Conservation (phyloP, 177 flowering plant genomes). For the Telopea speciosissima region DNA sequence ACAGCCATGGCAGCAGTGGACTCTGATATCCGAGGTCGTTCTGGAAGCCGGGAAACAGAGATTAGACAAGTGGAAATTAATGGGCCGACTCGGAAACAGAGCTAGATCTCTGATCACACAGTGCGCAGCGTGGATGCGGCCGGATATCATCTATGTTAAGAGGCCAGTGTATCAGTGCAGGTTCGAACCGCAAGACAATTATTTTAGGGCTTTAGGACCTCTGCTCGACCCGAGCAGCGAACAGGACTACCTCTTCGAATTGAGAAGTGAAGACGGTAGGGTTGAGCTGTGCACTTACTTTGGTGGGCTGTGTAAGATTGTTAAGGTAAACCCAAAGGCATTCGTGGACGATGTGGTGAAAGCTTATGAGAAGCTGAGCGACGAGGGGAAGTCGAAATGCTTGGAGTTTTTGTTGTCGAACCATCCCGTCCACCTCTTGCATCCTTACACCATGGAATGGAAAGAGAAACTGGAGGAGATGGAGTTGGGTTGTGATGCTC, state of each 20-base stretch:
- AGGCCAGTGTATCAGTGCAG: constrained; percentile 87
- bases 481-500: constrained; percentile 97
- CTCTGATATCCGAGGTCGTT: constrained; percentile 71
- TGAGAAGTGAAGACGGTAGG: constrained; percentile 61
- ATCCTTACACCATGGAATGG: constrained; percentile 96
- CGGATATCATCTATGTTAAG: constrained; percentile 85
- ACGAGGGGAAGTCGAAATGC: constrained; percentile 71
- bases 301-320: constrained; percentile 87
- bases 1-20: constrained; percentile 93
- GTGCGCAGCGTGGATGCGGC: constrained; percentile 97
- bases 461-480: constrained; percentile 84
- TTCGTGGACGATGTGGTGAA: constrained; percentile 98
- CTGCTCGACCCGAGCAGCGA: constrained; percentile 77
- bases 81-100: constrained; percentile 83
- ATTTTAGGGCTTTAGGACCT: constrained; percentile 54
- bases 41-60: constrained; percentile 59
- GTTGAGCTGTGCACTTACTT: constrained; percentile 71
- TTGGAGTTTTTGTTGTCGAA: constrained; percentile 75
- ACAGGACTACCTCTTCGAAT: constrained; percentile 49
- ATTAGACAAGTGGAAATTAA: constrained; percentile 85
- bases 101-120: constrained; percentile 55
- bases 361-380: constrained; percentile 76
- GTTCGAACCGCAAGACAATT: constrained; percentile 87
- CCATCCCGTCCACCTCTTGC: constrained; percentile 69
- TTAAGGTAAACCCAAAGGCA: constrained; percentile 70